Conservation (phyloP, 148 eudicot genomes). For the Cornus florida region DNA sequence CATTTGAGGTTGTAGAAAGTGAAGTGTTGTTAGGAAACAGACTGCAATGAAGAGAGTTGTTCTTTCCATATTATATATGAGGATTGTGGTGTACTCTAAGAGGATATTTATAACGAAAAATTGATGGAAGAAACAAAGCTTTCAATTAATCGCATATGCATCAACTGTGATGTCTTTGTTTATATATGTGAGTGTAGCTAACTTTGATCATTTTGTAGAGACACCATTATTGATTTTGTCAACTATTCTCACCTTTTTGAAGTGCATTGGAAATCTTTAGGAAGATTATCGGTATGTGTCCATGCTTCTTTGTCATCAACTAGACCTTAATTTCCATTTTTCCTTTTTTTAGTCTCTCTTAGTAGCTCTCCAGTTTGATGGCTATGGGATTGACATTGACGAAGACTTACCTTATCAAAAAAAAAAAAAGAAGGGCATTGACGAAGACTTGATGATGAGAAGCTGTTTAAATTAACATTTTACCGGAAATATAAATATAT, state of each 20-base stretch:
- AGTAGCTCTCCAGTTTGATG: no score
- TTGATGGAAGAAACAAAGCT: not conserved
- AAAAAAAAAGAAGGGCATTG: no score
- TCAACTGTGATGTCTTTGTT: not conserved
- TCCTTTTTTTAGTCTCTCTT: no score
- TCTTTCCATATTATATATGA: not conserved
- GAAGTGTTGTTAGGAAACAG: not conserved
- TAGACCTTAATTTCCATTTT: no score
- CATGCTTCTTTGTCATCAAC: not conserved
- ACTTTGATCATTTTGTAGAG: not conserved
- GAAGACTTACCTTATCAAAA: no score
- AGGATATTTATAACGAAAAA: not conserved
- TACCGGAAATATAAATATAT: no score
- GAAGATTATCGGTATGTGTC: not conserved
- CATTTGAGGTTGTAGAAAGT: slow-evolving; percentile 1
- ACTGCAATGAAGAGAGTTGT: not conserved
- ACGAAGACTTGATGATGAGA: no score
- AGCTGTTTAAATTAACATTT: no score
- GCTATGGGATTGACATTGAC: no score
- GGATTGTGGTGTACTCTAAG: not conserved
- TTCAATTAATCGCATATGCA: not conserved
- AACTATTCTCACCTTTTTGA: not conserved
- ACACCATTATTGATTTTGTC: not conserved
- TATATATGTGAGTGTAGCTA: not conserved
- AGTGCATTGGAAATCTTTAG: not conserved